These are phyloP conservation scores for Exophiala sp. DNA, from an alignment of 2,329 filamentous ascomycete genomes.

Conservation along the genomic window DNA sequence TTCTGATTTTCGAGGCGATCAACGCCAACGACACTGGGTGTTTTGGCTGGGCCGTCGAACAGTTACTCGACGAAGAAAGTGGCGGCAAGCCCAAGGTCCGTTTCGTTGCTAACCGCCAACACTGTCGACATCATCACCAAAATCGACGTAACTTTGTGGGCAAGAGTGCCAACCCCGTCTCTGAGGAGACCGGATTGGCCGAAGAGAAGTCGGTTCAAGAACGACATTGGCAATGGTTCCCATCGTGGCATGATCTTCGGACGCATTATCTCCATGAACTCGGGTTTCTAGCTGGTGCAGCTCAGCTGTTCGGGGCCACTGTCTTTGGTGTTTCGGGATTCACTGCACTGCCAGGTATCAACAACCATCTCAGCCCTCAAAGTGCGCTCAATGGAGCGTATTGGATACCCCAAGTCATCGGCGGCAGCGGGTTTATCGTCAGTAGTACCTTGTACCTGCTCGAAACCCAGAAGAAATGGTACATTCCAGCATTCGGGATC, in stretches of 20 bases:
- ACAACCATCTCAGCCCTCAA: conserved; percentile 41
- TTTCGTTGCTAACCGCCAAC: conserved; percentile 8
- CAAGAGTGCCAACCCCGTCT: conserved; percentile 24
- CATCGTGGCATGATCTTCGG: conserved; percentile 50
- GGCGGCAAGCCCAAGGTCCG: conserved; percentile 3
- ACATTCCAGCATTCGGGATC: conserved; percentile 49
- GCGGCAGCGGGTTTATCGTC: conserved; percentile 57
- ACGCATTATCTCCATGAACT: conserved; percentile 58
- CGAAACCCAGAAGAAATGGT: conserved; percentile 61
- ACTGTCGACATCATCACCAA: conserved; percentile 24
- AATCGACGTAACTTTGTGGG: conserved; percentile 34
- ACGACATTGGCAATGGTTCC: conserved; percentile 54
- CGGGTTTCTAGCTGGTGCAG: conserved; percentile 56
- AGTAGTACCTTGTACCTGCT: conserved; percentile 57
- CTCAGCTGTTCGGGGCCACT: conserved; percentile 54
- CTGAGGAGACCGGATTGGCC: background rate
- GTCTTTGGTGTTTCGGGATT: conserved; percentile 61
- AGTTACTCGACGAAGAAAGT: conserved; percentile 37
- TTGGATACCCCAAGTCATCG: conserved; percentile 59
- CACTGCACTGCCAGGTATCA: conserved; percentile 54
- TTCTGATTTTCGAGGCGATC: conserved; percentile 62
- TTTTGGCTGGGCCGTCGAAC: conserved; percentile 63
- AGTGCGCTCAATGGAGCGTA: conserved; percentile 50
- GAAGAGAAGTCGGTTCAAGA: conserved; percentile 2
- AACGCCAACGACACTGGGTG: conserved; percentile 60